Evolutionary conservation across 2,329 filamentous ascomycete species (phyloP).

Genomic region (Epichloe brachyelytri): DNA sequence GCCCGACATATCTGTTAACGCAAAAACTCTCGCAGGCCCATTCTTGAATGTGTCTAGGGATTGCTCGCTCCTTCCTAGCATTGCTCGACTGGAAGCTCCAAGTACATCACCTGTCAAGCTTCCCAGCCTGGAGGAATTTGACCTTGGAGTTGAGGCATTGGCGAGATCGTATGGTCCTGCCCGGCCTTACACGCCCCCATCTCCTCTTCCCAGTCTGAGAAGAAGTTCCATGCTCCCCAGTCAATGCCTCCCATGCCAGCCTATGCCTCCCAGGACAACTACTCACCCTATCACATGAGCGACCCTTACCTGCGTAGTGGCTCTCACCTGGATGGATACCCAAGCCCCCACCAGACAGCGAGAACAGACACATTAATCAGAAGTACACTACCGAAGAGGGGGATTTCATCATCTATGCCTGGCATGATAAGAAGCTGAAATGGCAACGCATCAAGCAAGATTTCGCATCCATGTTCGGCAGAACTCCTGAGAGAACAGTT

Average conservation of each 20-base stretch:
- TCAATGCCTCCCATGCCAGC: slow-evolving; percentile 11
- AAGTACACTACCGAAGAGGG: slow-evolving; percentile 32
- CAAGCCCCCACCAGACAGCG: slow-evolving; percentile 22
- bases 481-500: slow-evolving; percentile 24
- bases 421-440: slow-evolving; percentile 29
- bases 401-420: slow-evolving; percentile 31
- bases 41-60: slow-evolving; percentile 12
- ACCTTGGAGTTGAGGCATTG: slow-evolving; percentile 24
- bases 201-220: slow-evolving; percentile 15
- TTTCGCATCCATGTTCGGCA: slow-evolving; percentile 25
- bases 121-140: slow-evolving; percentile 25
- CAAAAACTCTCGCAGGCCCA: slow-evolving; percentile 8
- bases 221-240: slow-evolving; percentile 13
- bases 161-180: slow-evolving; percentile 18
- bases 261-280: slow-evolving; percentile 12
- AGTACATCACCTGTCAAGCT: slow-evolving; percentile 14
- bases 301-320: slow-evolving; percentile 13
- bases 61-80: slow-evolving; percentile 14
- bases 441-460: slow-evolving; percentile 28
- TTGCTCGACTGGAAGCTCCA: slow-evolving; percentile 8
- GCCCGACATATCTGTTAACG: slow-evolving; percentile 1
- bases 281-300: slow-evolving; percentile 11
- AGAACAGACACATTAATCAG: slow-evolving; percentile 28
- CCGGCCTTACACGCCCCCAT: slow-evolving; percentile 16
- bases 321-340: slow-evolving; percentile 17